phyloP scores from a whole-genome alignment of 2,329 filamentous ascomycete genomes.

The Epicoccum nigrum region DNA sequence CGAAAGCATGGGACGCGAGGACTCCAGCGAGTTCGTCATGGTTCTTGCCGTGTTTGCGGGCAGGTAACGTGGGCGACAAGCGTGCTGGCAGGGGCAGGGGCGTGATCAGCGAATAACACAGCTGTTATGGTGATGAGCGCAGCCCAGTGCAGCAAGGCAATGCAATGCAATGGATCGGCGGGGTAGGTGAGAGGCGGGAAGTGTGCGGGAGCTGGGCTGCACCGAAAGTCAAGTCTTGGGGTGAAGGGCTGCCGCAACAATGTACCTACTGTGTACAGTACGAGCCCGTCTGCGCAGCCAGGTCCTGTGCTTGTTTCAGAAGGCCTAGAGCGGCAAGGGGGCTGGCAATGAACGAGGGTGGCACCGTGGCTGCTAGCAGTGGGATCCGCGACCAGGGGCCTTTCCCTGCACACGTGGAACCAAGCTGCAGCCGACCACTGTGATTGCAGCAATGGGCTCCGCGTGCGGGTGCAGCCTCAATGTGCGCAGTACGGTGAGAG shows the following conservation, averaged over 20 bases:
- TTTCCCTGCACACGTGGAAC: conserved; percentile 13
- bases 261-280: too few species aligned
- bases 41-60: conserved; percentile 16
- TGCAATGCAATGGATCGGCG: conserved; percentile 7
- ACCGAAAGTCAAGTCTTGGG: too few species aligned
- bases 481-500: too few species aligned
- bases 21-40: conserved; percentile 50
- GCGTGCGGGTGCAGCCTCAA: neutral
- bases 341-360: conserved; percentile 23
- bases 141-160: too few species aligned
- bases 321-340: conserved; percentile 34
- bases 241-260: conserved; percentile 12
- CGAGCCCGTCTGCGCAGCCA: conserved; percentile 7
- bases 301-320: conserved; percentile 32
- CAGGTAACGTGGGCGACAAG: conserved; percentile 1
- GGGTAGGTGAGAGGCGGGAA: conserved; percentile 2
- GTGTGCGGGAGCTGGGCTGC: neutral
- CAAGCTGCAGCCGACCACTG: too few species aligned
- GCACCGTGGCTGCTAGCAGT: too few species aligned
- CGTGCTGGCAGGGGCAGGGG: too few species aligned
- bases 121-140: neutral
- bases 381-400: conserved; percentile 24
- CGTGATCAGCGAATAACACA: neutral
- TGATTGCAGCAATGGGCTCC: neutral
- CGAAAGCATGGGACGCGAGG: conserved; percentile 50